Evolutionary conservation across 192 early-diverging fungal genomes (phyloP), one percentile per base, ranked within the genome.

Genomic region (Helicostylum pulchrum): DNA sequence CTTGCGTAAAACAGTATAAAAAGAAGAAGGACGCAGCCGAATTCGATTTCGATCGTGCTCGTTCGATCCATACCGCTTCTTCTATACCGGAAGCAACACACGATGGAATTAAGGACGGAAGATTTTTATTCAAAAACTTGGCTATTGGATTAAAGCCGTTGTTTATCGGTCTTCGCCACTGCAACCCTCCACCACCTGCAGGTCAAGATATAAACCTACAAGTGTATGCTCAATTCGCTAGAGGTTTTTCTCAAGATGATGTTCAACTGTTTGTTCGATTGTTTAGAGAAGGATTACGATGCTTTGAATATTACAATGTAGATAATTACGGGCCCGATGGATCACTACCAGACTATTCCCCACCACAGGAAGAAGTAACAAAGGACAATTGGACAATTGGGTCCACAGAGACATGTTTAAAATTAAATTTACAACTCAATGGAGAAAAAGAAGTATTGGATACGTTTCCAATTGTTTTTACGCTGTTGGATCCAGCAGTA

Each of bases 371-470:
- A 53, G 31, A 63, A 49, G 19, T 71, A 30, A 43, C 36, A 4
- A 64, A 43, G 23, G 56, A 52, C 21, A 54, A 59, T 21, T 45
- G 56, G 51, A 21, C 69, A 0, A 50, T 67, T 60, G 68, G 74
- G 55, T 56, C 64, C 56, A 43, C 59, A 55, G 36, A 70, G 47
- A 58, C 66, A 26, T 53, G 65, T 5, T 20, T 74, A 14, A 79
- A 87, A 56, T 72, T 91, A 19, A 82, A 83, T 56, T 77, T 85
- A 19, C 77, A 86, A 11, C 79, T 88, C 30, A 93, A 92, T 69
- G 90, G 93, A 43, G 94, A 92, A 64, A 97, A 97, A 65, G 95
- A 99, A 65, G 84, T 91, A 31, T 78, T 94, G 26, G 95, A 98
- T 52, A 83, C 83, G 31, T 97, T 99, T 84, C 85, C 92, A 3